Base-by-base conservation (phyloP, 176 grass and related monocot species). In the Carex myosuroides region DNA sequence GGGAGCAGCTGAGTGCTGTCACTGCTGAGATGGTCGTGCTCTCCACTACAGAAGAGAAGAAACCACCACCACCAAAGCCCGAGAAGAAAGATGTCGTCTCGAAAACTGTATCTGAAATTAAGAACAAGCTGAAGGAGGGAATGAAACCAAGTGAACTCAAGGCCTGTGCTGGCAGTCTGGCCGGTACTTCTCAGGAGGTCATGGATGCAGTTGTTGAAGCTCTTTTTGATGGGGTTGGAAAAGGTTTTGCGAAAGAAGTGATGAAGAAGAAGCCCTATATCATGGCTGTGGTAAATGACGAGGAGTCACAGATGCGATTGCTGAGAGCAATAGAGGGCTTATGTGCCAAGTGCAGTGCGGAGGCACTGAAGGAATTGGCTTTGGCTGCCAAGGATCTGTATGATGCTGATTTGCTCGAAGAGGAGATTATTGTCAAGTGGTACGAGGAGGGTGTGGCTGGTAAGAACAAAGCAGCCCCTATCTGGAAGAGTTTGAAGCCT, bases 1-100 rank as follows among this genome's bases (percentile, higher is more conserved):
- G 88, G 55, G 92, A 98, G 32, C 95, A 98, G 76, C 79, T 98
- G 17, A 94, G 76, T 66, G 91, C 90, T 16, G 95, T 85, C 12
- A 98, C 95, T 63, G 92, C 95, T 13, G 92, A 93, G 70, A 94
- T 98, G 95, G 92, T 98, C 14, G 86, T 94, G 87, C 87, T 93
- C 8, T 84, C 92, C 4, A 89, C 89, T 14, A 79, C 85, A 17
- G 13, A 67, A 12, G 85, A 82, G 18, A 79, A 92, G 81, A 87
- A 91, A 53, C 33, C 21, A 63, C 75, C 84, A 69, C 60, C 22
- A 54, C 78, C 29, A 18, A 79, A n/a, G 85, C 83, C 50, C 50
- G 50, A 54, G 21, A 65, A 64, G 55, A 68, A 74, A 20, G 2
- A 52, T 17, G 67, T 52, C 11, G 22, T 75, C 77, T 14, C 41